phyloP scores from a whole-genome alignment of 352 stramenopile species.

The Stephanocyclus meneghinianus region DNA sequence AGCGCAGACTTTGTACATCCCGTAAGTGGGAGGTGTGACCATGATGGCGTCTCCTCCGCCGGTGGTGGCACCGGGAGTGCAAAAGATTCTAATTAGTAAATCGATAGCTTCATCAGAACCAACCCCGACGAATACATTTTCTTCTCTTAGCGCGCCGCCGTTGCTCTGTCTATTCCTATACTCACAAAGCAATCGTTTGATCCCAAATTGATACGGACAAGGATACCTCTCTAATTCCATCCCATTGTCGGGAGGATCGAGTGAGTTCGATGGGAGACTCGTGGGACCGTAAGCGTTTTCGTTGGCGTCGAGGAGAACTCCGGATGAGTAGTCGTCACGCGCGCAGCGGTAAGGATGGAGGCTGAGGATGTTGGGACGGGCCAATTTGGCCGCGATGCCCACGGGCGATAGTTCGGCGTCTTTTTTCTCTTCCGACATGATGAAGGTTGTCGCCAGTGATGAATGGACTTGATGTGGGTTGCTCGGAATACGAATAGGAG shows the following conservation, averaged over 20 bases:
- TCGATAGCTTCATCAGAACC: slow-evolving; percentile 98
- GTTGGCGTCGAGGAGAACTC: slow-evolving; percentile 96
- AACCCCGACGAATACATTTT: slow-evolving; percentile 97
- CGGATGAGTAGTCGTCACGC: slow-evolving; percentile 91
- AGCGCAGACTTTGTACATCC: slow-evolving; percentile 98
- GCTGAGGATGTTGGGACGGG: slow-evolving; percentile 94
- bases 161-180: slow-evolving; percentile 54
- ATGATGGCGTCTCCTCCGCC: slow-evolving; percentile 85
- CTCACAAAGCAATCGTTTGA: slow-evolving; percentile 90
- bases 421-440: slow-evolving; percentile 38
- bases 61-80: slow-evolving; percentile 84
- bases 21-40: slow-evolving; percentile 96
- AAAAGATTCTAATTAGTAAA: slow-evolving; percentile 96
- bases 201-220: slow-evolving; percentile 89
- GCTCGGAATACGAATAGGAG: background rate
- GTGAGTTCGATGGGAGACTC: slow-evolving; percentile 68
- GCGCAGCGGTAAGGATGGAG: slow-evolving; percentile 96
- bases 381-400: slow-evolving; percentile 79
- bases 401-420: slow-evolving; percentile 1
- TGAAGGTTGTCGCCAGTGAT: background rate
- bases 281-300: slow-evolving; percentile 95
- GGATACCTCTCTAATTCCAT: slow-evolving; percentile 92
- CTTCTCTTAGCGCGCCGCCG: slow-evolving; percentile 57
- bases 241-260: slow-evolving; percentile 77
- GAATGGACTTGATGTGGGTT: background rate